Evolutionary conservation across 2,329 filamentous ascomycete species (phyloP), one percentile per base, ranked within the genome.

Genomic region (Epichloe gansuensis): DNA sequence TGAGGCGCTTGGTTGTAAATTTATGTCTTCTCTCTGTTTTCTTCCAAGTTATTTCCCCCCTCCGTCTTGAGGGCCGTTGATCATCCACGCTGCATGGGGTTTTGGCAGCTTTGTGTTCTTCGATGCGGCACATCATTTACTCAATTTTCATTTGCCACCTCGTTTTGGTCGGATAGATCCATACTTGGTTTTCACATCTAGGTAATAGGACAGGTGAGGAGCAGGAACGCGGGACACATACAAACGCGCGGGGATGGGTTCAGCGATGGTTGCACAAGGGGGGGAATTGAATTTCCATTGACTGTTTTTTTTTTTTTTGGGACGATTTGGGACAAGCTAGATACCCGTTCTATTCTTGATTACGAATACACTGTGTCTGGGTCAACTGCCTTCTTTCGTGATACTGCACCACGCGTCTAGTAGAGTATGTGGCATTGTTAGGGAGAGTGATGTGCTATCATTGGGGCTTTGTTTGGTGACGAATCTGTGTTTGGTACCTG

Each of bases 11-110:
- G 53, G 49, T 53, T 49, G 43, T 31, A 9, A 9, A 51, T 54
- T 58, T 53, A 52, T 48, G 48, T 53, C 42, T 51, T 49, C 47
- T 40, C 31, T 53, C 49, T 47, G 35, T 34, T 39, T 49, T 47
- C 54, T 38, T 23, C 38, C 43, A 11, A 15, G 35, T 49, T 27
- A 11, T 35, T 38, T 27, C 21, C 13, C 34, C 34, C 34, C 6
- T 34, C 15, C 40, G 9, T 13, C 8, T 8, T 25, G 0, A 13
- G 40, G 40, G 11, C 40, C 21, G 40, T 25, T 12, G 3, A 42
- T n/a, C 21, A 42, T 42, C 23, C 21, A 12, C 11, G n/a, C 31
- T 47, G n/a, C 36, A 48, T 39, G 17, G 31, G 35, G 13, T 15
- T 13, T 47, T 23, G 47, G n/a, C 17, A 39, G 34, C 5, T 40